Conservation (phyloP, 345 rosid genomes). For the Gossypium rotundifolium region DNA sequence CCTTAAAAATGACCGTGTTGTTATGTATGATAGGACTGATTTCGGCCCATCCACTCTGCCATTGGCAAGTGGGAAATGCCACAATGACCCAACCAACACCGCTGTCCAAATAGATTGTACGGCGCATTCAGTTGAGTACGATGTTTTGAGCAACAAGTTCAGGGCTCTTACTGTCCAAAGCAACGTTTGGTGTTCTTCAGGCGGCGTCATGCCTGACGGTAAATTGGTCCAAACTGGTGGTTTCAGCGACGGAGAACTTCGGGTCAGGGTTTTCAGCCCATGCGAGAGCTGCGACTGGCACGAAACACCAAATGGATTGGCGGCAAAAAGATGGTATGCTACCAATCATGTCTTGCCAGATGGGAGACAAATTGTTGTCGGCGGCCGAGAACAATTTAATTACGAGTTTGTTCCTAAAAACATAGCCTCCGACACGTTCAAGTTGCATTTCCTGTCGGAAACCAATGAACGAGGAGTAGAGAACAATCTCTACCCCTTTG, state of each 20-base stretch:
- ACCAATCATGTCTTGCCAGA: constrained; percentile 65
- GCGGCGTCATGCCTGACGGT: constrained; percentile 55
- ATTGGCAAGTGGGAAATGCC: constrained; percentile 56
- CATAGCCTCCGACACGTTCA: constrained; percentile 18
- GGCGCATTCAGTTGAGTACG: constrained; percentile 76
- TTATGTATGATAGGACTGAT: constrained; percentile 74
- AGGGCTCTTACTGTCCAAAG: constrained; percentile 63
- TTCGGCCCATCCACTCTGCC: constrained; percentile 61
- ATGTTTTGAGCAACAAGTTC: constrained; percentile 40
- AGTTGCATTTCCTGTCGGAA: constrained; percentile 48
- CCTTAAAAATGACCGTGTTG: constrained; percentile 66
- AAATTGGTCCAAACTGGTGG: constrained; percentile 65
- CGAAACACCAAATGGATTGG: constrained; percentile 42
- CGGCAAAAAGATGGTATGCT: constrained; percentile 62
- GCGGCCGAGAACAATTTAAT: constrained; percentile 59
- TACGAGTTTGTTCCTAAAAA: constrained; percentile 70
- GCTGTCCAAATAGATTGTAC: constrained; percentile 56
- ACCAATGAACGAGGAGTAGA: constrained; percentile 46
- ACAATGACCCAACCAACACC: constrained; percentile 33
- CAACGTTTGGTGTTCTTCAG: constrained; percentile 84
- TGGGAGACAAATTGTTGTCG: constrained; percentile 59
- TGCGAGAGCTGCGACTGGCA: constrained; percentile 59
- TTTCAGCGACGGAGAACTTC: constrained; percentile 39
- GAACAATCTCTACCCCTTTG: constrained; percentile 79
- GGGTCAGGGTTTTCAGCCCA: constrained; percentile 46